Conservation (phyloP, 768 basidiomycete species). For the Lentinula raphanica region DNA sequence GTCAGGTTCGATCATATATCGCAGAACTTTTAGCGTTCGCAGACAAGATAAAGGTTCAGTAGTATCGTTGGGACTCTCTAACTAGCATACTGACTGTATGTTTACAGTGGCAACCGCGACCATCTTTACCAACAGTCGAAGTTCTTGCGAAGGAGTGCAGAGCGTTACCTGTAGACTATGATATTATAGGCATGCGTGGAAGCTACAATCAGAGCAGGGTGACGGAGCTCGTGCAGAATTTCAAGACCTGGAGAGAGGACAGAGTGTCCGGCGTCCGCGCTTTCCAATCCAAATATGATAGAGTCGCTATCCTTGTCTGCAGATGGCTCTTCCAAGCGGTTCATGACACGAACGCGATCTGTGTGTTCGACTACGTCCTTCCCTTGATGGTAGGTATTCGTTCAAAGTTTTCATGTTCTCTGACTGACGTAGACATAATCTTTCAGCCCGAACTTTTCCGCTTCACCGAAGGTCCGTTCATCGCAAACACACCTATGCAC, state of each 20-base stretch:
- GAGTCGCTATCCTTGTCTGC: conserved; percentile 63
- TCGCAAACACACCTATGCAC: not conserved
- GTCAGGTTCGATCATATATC: conserved; percentile 67
- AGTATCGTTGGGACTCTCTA: not conserved
- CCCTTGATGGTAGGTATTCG: conserved; percentile 61
- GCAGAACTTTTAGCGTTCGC: conserved; percentile 70
- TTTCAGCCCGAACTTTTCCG: conserved; percentile 69
- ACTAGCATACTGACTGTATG: not conserved
- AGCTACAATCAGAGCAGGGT: conserved; percentile 57
- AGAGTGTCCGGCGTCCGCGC: conserved; percentile 72
- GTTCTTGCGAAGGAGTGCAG: conserved; percentile 68
- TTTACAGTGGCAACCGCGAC: conserved; percentile 56
- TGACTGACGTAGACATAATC: conserved; percentile 8
- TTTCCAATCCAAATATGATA: conserved; percentile 84
- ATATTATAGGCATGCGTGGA: conserved; percentile 73
- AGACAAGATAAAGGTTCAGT: conserved; percentile 61
- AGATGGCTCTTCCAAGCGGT: conserved; percentile 74
- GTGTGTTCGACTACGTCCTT: conserved; percentile 76
- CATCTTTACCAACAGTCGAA: conserved; percentile 55
- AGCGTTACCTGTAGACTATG: conserved; percentile 44
- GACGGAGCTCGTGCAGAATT: conserved; percentile 51
- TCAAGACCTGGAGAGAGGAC: conserved; percentile 66
- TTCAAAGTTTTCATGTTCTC: not conserved
- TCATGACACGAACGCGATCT: conserved; percentile 72
- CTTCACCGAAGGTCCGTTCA: conserved; percentile 58